A percentile compares a stretch with the other conserved stretches of the same genome.
Evolutionary conservation across 345 rosid genomes (phyloP).

Genomic region (Citrus inodora): DNA sequence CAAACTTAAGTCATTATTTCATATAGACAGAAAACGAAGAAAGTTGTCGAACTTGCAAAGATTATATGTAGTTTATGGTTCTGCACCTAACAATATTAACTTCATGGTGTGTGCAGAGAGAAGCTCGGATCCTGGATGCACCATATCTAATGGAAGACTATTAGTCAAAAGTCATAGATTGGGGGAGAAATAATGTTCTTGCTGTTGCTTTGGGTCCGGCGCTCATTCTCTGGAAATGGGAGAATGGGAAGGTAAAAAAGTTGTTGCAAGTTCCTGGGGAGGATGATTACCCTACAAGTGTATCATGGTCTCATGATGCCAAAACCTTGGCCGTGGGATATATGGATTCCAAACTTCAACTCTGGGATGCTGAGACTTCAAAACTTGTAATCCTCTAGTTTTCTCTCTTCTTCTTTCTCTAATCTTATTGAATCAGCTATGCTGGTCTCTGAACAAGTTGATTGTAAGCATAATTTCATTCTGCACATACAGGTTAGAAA

Average conservation of each 20-base stretch:
- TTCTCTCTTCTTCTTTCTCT: background rate
- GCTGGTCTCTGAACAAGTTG: background rate
- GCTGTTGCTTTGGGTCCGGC: slow-evolving; percentile 39
- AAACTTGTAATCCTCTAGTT: slow-evolving; percentile 33
- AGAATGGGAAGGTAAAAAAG: slow-evolving; percentile 15
- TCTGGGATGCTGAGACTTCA: slow-evolving; percentile 46
- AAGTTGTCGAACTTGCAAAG: background rate
- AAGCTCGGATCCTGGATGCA: slow-evolving; percentile 43
- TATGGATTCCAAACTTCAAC: slow-evolving; percentile 31
- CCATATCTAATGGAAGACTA: slow-evolving; percentile 38
- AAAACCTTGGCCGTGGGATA: slow-evolving; percentile 38
- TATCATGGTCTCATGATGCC: slow-evolving; percentile 39
- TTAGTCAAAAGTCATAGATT: slow-evolving; percentile 38
- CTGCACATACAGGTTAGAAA: slow-evolving; percentile 25
- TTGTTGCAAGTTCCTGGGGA: slow-evolving; percentile 22
- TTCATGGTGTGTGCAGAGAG: slow-evolving; percentile 28
- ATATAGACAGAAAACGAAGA: background rate
- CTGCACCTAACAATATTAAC: background rate
- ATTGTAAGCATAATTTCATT: background rate
- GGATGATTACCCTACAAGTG: slow-evolving; percentile 36
- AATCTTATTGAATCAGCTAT: no score
- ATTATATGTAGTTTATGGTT: background rate
- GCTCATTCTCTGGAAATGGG: slow-evolving; percentile 37
- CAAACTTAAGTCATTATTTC: background rate
- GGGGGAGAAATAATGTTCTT: slow-evolving; percentile 48